Base-by-base conservation (phyloP, 73 alveolate genomes). In the Vitrella brassicaformis region DNA sequence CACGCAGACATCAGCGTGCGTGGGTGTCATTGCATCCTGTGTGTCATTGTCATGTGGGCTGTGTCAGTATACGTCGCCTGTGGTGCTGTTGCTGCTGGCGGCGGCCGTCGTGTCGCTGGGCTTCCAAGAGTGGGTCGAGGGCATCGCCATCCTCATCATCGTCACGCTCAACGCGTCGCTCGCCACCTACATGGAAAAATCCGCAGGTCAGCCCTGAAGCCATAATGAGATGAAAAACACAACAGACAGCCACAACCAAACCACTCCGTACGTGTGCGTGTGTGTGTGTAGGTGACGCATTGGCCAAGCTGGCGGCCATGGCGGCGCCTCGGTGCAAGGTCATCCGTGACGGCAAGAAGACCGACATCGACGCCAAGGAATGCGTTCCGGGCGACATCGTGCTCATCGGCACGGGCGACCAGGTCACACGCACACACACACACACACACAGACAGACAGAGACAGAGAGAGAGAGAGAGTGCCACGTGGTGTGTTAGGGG, bases 221-320 rank as follows among this genome's bases (percentile, higher is more conserved):
- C n/a, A n/a, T n/a, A n/a, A n/a, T n/a, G n/a, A n/a, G n/a, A n/a
- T n/a, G n/a, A n/a, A n/a, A n/a, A n/a, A n/a, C n/a, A n/a, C n/a
- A n/a, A n/a, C n/a, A n/a, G n/a, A n/a, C n/a, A n/a, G n/a, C n/a
- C n/a, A n/a, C n/a, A n/a, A n/a, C n/a, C n/a, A n/a, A 45, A 45
- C 19, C 65, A 45, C 65, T 10, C 25, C 19, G n/a, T n/a, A n/a
- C n/a, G n/a, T n/a, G n/a, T 45, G 25, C 9, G 65, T 45, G 9
- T 45, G 65, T 45, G 65, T 19, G 65, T 10, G 25, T 45, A 45
- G 69, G 69, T 8, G 69, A 56, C 28, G 69, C 69, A 8, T n/a
- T 56, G 9, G 69, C 26, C 9, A 56, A 56, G 69, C 28, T 56
- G 69, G 69, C 69, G 4, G 69, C 69, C 69, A 56, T 56, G 69